Percentiles rank a stretch among this genome's conserved stretches.
Evolutionary conservation across 73 alveolate genomes (phyloP).

Genomic region (Stentor coeruleus): DNA sequence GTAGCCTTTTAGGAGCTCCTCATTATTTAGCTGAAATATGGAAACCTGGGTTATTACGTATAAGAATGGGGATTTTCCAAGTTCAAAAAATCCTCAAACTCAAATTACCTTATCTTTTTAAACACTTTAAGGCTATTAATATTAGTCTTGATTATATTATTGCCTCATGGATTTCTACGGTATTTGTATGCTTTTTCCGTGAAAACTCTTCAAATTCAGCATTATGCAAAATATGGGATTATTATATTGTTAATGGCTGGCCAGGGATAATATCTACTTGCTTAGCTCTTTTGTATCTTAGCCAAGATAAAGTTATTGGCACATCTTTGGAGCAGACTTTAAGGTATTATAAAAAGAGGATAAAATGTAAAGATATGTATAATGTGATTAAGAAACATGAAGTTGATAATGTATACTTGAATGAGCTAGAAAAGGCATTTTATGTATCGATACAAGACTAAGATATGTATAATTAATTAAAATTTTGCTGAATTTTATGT

Average conservation of each 20-base stretch:
- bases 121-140: neutral
- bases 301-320: slow-evolving; percentile 11
- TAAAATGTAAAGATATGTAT: neutral
- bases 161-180: slow-evolving; percentile 7
- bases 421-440: neutral
- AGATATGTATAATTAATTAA: no score
- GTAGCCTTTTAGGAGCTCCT: no score
- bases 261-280: neutral
- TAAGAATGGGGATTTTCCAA: slow-evolving; percentile 13
- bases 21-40: neutral
- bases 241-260: neutral
- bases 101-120: neutral
- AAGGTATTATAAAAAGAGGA: neutral
- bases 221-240: neutral
- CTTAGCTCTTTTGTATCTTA: neutral
- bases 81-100: neutral
- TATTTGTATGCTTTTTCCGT: neutral
- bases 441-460: neutral
- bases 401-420: neutral
- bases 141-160: neutral
- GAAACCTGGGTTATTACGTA: neutral
- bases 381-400: neutral
- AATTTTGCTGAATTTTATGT: no score
- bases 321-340: slow-evolving; percentile 6
- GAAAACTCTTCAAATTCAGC: neutral